Evolutionary conservation across 2,329 filamentous ascomycete species (phyloP), one percentile per base, ranked within the genome.

Genomic region (Diaporthe ilicicola): DNA sequence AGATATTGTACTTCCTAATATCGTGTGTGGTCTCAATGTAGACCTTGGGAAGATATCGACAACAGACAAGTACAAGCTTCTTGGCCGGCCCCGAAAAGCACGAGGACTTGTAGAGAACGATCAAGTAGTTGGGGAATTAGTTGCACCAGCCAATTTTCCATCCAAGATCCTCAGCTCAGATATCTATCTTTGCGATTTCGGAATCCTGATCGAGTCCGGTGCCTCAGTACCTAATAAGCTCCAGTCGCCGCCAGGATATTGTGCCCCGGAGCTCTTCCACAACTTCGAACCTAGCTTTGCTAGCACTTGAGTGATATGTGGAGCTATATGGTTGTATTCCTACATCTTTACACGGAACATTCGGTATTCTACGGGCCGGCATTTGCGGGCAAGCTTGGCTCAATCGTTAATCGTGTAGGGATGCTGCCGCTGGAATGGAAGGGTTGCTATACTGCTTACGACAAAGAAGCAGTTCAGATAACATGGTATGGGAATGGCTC

Each of bases 291-390:
- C 34, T 17, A 56, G 54, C 54, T 56, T 56, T 39, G 34, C 54
- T 27, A 56, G 54, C n/a, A n/a, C n/a, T n/a, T n/a, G n/a, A n/a
- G n/a, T 39, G 54, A 56, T 27, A 56, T 56, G 32, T 55, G 54
- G 54, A 39, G 54, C n/a, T 56, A 56, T 39, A 56, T 56, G 34
- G 54, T 56, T 39, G 54, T 56, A 12, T 56, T 56, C 34, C n/a
- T 39, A 3, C 4, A 64, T 12, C 10, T 64, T 24, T 50, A 48
- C 17, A 24, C 42, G 17, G 27, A 32, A 19, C 42, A 37, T 10
- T 15, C 42, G 27, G 27, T 34, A 24, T 50, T 64, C 22, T 27
- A 17, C n/a, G 59, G 42, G 10, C 27, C 42, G 24, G 27, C n/a
- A 2, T 64, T 64, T 50, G 61, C 44, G 5, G 61, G 61, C 4